Evolutionary conservation across 169 alveolate species (phyloP).

Genomic region (Plasmodium cynomolgi): DNA sequence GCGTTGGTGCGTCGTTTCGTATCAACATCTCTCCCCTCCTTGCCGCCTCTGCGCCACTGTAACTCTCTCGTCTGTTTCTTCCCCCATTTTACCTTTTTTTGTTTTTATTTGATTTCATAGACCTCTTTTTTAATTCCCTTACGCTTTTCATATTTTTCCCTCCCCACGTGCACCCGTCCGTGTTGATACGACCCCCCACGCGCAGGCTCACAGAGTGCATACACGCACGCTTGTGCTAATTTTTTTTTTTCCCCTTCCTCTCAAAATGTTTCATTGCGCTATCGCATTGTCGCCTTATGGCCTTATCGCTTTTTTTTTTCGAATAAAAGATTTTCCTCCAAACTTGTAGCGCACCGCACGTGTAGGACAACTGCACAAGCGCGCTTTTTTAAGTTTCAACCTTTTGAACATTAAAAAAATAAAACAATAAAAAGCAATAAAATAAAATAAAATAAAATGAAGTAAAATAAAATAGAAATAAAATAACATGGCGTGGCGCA

Average conservation of each 20-base stretch:
- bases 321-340: background rate
- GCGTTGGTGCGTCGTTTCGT: background rate
- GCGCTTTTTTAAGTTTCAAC: background rate
- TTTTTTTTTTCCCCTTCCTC: background rate
- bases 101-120: constrained; percentile 1
- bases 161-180: background rate
- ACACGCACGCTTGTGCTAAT: background rate
- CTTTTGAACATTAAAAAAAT: constrained; percentile 12
- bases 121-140: background rate
- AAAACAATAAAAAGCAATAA: background rate
- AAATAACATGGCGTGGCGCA: background rate
- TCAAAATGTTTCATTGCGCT: background rate
- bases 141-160: background rate
- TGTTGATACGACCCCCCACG: background rate
- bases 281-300: background rate
- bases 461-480: background rate
- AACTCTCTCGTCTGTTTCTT: background rate
- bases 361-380: background rate
- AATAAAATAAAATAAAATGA: background rate
- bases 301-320: background rate
- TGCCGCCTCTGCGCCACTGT: background rate
- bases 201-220: background rate
- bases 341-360: background rate
- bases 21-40: background rate
- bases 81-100: background rate